Base-by-base conservation (phyloP, 257 asterid genomes). In the Solanum sitiens region DNA sequence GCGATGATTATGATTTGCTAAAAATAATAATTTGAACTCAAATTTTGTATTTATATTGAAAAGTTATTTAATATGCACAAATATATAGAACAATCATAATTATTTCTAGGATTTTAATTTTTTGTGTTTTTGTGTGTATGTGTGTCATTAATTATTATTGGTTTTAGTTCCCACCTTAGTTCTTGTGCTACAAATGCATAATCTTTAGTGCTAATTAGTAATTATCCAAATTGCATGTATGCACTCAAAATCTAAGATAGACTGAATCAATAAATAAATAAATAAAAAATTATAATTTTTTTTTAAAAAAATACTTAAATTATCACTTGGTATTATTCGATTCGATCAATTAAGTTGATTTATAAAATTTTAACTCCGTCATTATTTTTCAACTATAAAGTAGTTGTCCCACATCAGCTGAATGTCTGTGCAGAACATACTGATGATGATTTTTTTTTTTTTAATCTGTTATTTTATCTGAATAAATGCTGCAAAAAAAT, bases 171-270 rank as follows among this genome's bases (percentile, higher is more conserved):
- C 71, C 80, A 50, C 44, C 61, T 40, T 86, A 67, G 84, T 74
- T 86, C 87, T 86, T 72, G 83, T 56, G 56, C 87, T 85, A 75
- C 83, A 32, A 13, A 85, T 75, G 85, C 88, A 89, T 80, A 71
- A 77, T 83, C 85, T 65, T 35, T 83, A 33, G 32, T 84, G 42
- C 20, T 68, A 85, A 33, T 27, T 27, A 27, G 30, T 27, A 27
- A 27, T 75, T 63, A 85, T 87, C 42, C 56, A 56, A 56, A 72
- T 87, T 87, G 39, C 42, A 47, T 67, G 33, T 27, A 12, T 42
- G 65, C 72, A 61, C 20, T 23, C 32, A 23, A 3, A 50, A 50
- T 14, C 3, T 14, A 50, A 56, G 27, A 59, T 61, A 23, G 6
- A 25, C 1, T 11, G 23, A 68, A 11, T 68, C 14, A 30, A 67